Conservation (phyloP, 2,329 filamentous ascomycete species). For the Colletotrichum sp. region DNA sequence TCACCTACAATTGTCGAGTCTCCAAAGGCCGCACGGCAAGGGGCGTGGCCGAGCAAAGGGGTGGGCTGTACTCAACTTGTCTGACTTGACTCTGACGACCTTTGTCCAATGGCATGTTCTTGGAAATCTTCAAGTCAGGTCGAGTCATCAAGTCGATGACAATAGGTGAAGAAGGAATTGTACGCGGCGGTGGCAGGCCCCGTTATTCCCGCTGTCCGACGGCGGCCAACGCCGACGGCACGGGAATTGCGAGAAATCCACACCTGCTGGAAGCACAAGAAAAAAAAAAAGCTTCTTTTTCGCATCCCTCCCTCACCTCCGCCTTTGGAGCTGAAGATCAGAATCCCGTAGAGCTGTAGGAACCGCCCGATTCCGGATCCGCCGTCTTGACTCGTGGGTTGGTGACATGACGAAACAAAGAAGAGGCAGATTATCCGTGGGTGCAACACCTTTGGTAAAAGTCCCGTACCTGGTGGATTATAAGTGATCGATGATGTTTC, state of each 20-base stretch:
- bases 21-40: neutral
- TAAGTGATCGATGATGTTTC: neutral
- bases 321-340: constrained; percentile 3
- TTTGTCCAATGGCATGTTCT: neutral
- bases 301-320: neutral
- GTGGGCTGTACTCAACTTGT: neutral
- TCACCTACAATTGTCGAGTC: neutral
- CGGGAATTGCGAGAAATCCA: neutral
- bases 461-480: neutral
- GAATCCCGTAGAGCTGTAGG: neutral
- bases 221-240: neutral
- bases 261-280: neutral
- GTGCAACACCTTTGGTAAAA: neutral
- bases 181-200: neutral
- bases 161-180: neutral
- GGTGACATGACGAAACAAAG: constrained; percentile 5
- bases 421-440: neutral
- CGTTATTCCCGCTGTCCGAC: neutral
- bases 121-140: neutral
- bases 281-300: neutral
- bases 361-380: constrained; percentile 15
- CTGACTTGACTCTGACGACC: constrained; percentile 2
- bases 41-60: neutral
- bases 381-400: constrained; percentile 15
- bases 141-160: neutral